phyloP scores from a whole-genome alignment of 176 grass and related monocot genomes.

The barley (Hordeum vulgare) region MorexV3_pseudomolecules_assembly NC_058519.1:66356289-66356788 shows the following conservation, averaged over 20 bases:
- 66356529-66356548: slow-evolving; percentile 60
- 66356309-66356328: neutral
- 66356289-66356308: neutral
- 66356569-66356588: slow-evolving; percentile 17
- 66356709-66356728: slow-evolving; percentile 81
- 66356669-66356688: slow-evolving; percentile 13
- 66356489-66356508: slow-evolving; percentile 7
- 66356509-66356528: slow-evolving; percentile 31
- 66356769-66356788: slow-evolving; percentile 48
- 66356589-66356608: slow-evolving; percentile 15
- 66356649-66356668: slow-evolving; percentile 49
- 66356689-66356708: slow-evolving; percentile 24
- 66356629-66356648: slow-evolving; percentile 50
- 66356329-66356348: neutral
- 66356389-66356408: neutral
- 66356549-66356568: slow-evolving; percentile 37
- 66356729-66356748: slow-evolving; percentile 61
- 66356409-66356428: neutral
- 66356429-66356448: neutral
- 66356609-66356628: slow-evolving; percentile 40
- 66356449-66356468: neutral
- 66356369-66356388: neutral
- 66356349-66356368: neutral
- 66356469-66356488: slow-evolving; percentile 28
- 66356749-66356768: slow-evolving; percentile 33